Conservation (phyloP, 495 filamentous ascomycete species). For the Lasiosphaeria hispida region DNA sequence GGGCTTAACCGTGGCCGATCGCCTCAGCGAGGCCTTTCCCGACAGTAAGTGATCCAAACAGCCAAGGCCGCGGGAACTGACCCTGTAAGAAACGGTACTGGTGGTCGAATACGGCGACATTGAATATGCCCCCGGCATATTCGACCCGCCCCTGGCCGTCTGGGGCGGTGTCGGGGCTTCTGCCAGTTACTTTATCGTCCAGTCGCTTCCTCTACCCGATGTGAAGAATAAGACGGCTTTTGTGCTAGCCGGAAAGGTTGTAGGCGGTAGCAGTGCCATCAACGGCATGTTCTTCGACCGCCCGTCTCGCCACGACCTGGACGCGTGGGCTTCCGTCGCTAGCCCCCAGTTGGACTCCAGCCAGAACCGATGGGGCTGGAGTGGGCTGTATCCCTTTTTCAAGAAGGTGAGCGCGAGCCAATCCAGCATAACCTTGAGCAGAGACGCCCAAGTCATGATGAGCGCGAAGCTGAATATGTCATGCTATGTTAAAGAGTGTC, state of each 20-base stretch:
- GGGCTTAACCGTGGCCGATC: conserved; percentile 41
- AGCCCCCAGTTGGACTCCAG: conserved; percentile 26
- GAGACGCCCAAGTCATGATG: background rate
- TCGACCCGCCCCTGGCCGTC: conserved; percentile 23
- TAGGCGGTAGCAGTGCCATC: conserved; percentile 44
- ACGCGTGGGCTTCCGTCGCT: conserved; percentile 51
- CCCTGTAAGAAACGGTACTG: conserved; percentile 37
- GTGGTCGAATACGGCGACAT: conserved; percentile 46
- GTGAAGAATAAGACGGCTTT: conserved; percentile 28
- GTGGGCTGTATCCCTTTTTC: conserved; percentile 41
- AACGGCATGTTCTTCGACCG: conserved; percentile 45
- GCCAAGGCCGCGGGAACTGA: background rate
- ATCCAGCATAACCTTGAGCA: background rate
- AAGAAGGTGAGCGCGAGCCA: conserved; percentile 29
- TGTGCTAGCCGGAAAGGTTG: conserved; percentile 35
- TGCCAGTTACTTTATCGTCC: background rate
- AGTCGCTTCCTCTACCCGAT: background rate
- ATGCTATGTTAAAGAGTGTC: conserved; percentile 12
- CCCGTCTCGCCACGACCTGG: conserved; percentile 40
- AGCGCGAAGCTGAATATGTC: too few relatives aligned
- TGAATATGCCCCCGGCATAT: conserved; percentile 18
- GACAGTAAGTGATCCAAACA: conserved; percentile 10
- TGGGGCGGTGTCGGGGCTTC: background rate
- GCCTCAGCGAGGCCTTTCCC: conserved; percentile 28
- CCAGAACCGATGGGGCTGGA: conserved; percentile 32